A percentile compares a stretch with the other conserved stretches of the same genome.
These are phyloP conservation scores for Amaranthus tricolor DNA, from an alignment of 179 eudicot species.

Conservation along the genomic window DNA sequence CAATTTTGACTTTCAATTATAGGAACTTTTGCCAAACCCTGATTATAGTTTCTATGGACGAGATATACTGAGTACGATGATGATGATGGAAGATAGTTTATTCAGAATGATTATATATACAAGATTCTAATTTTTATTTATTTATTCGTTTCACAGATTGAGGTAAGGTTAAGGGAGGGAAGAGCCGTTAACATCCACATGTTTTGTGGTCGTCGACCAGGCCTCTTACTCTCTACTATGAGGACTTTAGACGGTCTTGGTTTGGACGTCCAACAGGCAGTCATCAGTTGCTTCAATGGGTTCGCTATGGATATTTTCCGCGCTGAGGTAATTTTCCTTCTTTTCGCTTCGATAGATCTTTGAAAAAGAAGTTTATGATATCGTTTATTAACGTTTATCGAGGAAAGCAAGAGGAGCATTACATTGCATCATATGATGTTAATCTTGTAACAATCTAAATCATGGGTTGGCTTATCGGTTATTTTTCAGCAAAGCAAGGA, in stretches of 20 bases:
- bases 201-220: slow-evolving; percentile 87
- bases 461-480: not conserved
- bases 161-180: slow-evolving; percentile 90
- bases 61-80: too few relatives aligned
- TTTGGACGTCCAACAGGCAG: slow-evolving; percentile 92
- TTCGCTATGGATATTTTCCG: slow-evolving; percentile 88
- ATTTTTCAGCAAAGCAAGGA: slow-evolving; percentile 78
- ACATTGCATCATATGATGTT: not conserved
- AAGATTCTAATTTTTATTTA: not conserved
- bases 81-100: too few relatives aligned
- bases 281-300: slow-evolving; percentile 96
- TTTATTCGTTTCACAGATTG: slow-evolving; percentile 48
- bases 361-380: too few relatives aligned
- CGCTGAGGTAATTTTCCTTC: slow-evolving; percentile 63
- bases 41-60: too few relatives aligned
- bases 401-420: too few relatives aligned
- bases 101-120: not conserved
- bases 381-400: too few relatives aligned
- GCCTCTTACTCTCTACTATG: slow-evolving; percentile 86
- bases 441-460: not conserved
- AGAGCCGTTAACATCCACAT: slow-evolving; percentile 91
- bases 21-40: too few relatives aligned
- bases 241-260: slow-evolving; percentile 81
- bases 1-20: too few relatives aligned
- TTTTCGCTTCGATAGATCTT: not conserved